A percentile compares a stretch with the other conserved stretches of the same genome.
Conservation (phyloP, 768 basidiomycete genomes). For the Lanmaoa rubissima region DNA sequence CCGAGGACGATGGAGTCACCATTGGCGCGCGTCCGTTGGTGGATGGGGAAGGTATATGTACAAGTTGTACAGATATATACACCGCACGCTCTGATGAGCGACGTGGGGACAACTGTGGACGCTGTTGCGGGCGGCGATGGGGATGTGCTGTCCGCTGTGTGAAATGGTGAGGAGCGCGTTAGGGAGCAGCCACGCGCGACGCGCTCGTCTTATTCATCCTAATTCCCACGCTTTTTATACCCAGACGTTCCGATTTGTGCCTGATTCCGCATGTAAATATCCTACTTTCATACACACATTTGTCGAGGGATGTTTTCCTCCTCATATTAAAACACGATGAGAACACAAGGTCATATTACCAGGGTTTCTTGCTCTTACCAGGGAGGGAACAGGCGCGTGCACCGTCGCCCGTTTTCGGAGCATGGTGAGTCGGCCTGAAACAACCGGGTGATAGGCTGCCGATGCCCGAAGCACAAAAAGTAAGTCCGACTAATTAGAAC, state of each 20-base stretch:
- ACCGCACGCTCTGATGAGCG: slow-evolving; percentile 9
- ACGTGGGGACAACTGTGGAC: slow-evolving; percentile 19
- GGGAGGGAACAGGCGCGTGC: background rate
- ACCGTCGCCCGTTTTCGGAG: background rate
- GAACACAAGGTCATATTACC: slow-evolving; percentile 6
- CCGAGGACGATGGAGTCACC: slow-evolving; percentile 79
- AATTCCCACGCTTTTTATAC: slow-evolving; percentile 32
- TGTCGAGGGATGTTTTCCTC: slow-evolving; percentile 1
- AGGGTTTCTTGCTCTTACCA: slow-evolving; percentile 4
- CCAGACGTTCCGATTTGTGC: slow-evolving; percentile 24
- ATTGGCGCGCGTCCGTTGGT: slow-evolving; percentile 42
- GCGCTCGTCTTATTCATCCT: slow-evolving; percentile 38
- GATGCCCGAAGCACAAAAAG: slow-evolving; percentile 19
- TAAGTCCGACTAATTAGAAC: slow-evolving; percentile 28
- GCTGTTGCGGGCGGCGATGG: slow-evolving; percentile 33
- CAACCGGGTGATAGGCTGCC: slow-evolving; percentile 7
- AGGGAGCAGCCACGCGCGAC: slow-evolving; percentile 37
- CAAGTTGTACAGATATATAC: slow-evolving; percentile 18
- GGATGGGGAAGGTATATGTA: slow-evolving; percentile 13
- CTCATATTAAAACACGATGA: slow-evolving; percentile 14
- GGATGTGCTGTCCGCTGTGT: slow-evolving; percentile 38
- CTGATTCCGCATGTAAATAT: slow-evolving; percentile 17
- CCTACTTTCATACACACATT: slow-evolving; percentile 9
- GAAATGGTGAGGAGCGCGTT: slow-evolving; percentile 38
- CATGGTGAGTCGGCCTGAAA: slow-evolving; percentile 13